phyloP scores from a whole-genome alignment of 2,329 filamentous ascomycete species.

The Diplodia corticola region DNA sequence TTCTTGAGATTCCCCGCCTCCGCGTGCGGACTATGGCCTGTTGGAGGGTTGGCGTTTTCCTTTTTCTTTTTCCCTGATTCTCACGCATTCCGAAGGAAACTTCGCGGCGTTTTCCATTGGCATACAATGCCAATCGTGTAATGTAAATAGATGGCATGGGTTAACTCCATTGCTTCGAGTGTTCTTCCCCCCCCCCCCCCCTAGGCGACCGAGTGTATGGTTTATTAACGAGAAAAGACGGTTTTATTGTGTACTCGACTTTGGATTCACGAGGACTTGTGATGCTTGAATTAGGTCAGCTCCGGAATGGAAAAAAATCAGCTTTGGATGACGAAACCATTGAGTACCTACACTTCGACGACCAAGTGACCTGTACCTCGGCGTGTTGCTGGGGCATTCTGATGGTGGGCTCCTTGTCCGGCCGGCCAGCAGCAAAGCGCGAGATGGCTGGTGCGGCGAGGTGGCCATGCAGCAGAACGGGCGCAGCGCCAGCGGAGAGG shows the following conservation, averaged over 20 bases:
- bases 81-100: background rate
- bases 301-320: background rate
- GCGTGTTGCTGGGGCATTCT: background rate
- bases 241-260: background rate
- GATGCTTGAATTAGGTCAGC: background rate
- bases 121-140: background rate
- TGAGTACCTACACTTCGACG: background rate
- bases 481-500: background rate
- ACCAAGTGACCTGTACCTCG: background rate
- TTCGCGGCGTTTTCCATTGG: slow-evolving; percentile 2
- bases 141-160: slow-evolving; percentile 14
- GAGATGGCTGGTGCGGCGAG: background rate
- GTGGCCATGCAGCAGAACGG: background rate
- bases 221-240: slow-evolving; percentile 16
- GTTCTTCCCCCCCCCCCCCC: slow-evolving; percentile 6
- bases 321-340: background rate
- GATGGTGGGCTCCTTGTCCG: background rate
- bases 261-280: background rate
- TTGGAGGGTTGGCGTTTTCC: slow-evolving; percentile 12
- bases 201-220: slow-evolving; percentile 10
- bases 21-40: background rate
- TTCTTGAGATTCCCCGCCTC: slow-evolving; percentile 3
- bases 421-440: background rate
- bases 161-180: background rate
- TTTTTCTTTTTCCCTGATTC: slow-evolving; percentile 1